A percentile compares a stretch with the other conserved stretches of the same genome.
Conservation (phyloP, 139 green algal species). For the Asterochloris sp. region DNA sequence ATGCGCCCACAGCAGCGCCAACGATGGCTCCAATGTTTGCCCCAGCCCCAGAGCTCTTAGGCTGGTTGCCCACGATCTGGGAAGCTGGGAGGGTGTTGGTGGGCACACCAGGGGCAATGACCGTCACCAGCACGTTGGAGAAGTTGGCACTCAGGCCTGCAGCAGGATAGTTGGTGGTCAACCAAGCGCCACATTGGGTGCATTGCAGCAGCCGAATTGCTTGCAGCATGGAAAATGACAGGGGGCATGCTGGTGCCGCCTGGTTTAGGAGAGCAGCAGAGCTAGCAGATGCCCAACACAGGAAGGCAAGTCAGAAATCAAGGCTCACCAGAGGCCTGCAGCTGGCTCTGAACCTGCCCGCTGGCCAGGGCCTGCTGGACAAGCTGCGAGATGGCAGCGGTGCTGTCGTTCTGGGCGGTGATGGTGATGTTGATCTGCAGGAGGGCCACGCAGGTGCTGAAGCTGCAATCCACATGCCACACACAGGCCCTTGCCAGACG, state of each 20-base stretch:
- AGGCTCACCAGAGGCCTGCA: conserved; percentile 7
- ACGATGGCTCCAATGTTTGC: conserved; percentile 1
- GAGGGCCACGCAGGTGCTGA: neutral
- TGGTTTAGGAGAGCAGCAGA: neutral
- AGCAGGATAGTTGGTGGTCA: neutral
- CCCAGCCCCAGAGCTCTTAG: neutral
- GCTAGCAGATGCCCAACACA: neutral
- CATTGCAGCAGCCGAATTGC: neutral
- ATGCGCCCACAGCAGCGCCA: conserved; percentile 1
- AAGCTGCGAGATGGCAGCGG: neutral
- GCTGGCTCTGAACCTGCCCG: neutral
- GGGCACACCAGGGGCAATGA: neutral
- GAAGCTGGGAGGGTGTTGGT: neutral
- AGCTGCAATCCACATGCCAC: neutral
- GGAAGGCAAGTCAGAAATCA: neutral
- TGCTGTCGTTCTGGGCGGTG: neutral
- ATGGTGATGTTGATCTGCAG: conserved; percentile 24
- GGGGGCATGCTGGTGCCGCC: neutral
- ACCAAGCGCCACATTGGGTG: neutral
- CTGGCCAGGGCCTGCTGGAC: neutral
- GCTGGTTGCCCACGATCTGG: neutral
- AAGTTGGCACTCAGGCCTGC: neutral
- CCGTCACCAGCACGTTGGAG: neutral
- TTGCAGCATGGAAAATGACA: neutral
- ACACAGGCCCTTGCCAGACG: neutral